Percentiles rank a stretch among this genome's conserved stretches.
These are phyloP conservation scores for Raffaelea arxii DNA, from an alignment of 2,329 filamentous ascomycete species.

Conservation along the genomic window DNA sequence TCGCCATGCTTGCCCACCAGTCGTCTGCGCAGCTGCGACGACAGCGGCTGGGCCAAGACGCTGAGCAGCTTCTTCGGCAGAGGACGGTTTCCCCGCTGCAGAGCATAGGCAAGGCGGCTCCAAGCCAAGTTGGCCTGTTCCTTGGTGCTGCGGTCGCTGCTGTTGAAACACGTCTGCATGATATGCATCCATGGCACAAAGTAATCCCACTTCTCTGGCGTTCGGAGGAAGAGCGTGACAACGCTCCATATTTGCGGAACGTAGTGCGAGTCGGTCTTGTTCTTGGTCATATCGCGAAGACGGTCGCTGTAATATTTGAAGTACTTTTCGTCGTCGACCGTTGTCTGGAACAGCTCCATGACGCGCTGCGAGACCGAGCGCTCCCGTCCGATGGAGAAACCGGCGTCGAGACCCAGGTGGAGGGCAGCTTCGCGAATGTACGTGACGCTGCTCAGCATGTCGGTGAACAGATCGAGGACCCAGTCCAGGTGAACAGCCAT, in stretches of 20 bases:
- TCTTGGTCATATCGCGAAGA: constrained; percentile 58
- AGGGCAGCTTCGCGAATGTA: constrained; percentile 72
- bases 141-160: constrained; percentile 58
- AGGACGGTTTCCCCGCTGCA: constrained; percentile 51
- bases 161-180: constrained; percentile 78
- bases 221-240: constrained; percentile 67
- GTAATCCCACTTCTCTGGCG: constrained; percentile 61
- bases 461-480: constrained; percentile 72
- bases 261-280: constrained; percentile 48
- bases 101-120: constrained; percentile 71
- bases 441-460: constrained; percentile 68
- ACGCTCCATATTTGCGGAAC: constrained; percentile 89
- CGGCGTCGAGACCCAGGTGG: constrained; percentile 60
- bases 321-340: constrained; percentile 52
- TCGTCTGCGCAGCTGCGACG: constrained; percentile 56
- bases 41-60: constrained; percentile 54
- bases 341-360: constrained; percentile 50
- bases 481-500: constrained; percentile 70
- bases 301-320: constrained; percentile 59
- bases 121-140: constrained; percentile 75
- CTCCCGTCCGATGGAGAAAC: constrained; percentile 59
- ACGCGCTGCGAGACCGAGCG: constrained; percentile 57
- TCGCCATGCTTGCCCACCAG: constrained; percentile 46
- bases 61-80: constrained; percentile 44
- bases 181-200: constrained; percentile 67